These are phyloP conservation scores for Oryza rufipogon DNA, from an alignment of 176 grass and related monocot species.

Conservation along the genomic window DNA sequence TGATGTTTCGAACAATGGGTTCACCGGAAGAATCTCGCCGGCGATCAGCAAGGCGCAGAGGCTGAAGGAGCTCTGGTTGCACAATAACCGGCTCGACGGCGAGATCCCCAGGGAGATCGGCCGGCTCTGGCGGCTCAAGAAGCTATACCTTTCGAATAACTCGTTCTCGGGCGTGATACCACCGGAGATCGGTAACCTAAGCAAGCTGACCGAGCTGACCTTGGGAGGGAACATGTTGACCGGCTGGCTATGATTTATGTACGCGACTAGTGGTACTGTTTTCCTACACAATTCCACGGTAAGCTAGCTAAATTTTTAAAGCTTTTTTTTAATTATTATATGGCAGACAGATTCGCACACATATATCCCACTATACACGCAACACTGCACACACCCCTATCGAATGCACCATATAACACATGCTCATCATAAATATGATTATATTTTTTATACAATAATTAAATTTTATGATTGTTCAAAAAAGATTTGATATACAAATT, in stretches of 20 bases:
- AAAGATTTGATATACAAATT: no score
- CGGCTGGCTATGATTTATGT: constrained; percentile 31
- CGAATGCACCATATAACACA: no score
- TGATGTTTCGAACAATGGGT: constrained; percentile 74
- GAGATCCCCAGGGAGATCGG: constrained; percentile 62
- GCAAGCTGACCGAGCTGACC: constrained; percentile 56
- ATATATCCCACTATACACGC: no score
- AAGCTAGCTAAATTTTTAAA: no score
- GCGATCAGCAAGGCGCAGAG: constrained; percentile 48
- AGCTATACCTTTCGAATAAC: constrained; percentile 72
- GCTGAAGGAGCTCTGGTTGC: constrained; percentile 64
- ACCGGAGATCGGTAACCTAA: constrained; percentile 52
- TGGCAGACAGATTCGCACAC: no score
- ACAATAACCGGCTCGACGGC: constrained; percentile 61
- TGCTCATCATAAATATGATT: no score
- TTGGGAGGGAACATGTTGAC: constrained; percentile 57
- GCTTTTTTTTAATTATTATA: no score
- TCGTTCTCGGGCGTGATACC: constrained; percentile 65
- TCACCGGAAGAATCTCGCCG: constrained; percentile 62
- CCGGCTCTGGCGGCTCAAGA: constrained; percentile 53
- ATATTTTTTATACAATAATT: no score
- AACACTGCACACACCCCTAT: no score
- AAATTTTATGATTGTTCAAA: no score
- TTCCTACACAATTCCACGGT: no score
- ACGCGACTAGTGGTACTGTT: no score